Percentiles rank a stretch among this genome's conserved stretches.
Evolutionary conservation across 768 basidiomycete genomes (phyloP).

Genomic region (Mycena crocata): DNA sequence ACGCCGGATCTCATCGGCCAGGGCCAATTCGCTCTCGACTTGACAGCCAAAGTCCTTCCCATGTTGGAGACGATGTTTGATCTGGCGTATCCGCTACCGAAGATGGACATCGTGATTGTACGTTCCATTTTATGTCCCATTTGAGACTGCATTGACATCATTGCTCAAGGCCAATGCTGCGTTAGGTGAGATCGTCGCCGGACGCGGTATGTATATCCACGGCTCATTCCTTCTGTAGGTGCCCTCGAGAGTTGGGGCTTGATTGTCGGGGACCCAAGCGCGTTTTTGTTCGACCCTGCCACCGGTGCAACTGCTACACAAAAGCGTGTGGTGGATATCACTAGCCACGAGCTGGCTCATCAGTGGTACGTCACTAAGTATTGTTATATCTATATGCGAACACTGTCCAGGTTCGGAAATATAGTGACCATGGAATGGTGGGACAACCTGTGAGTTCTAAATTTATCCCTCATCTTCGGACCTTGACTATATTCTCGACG

Average conservation of each 20-base stretch:
- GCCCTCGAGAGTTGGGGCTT: constrained; percentile 81
- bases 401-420: constrained; percentile 62
- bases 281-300: constrained; percentile 68
- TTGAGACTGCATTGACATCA: background rate
- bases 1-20: constrained; percentile 71
- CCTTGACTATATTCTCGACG: background rate
- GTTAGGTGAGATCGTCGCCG: background rate
- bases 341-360: constrained; percentile 71
- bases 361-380: constrained; percentile 47
- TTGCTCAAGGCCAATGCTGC: background rate
- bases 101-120: constrained; percentile 76
- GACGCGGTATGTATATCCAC: background rate
- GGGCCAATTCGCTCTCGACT: constrained; percentile 70
- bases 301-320: constrained; percentile 63
- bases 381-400: background rate
- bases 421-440: constrained; percentile 79
- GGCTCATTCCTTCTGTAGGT: constrained; percentile 55
- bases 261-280: constrained; percentile 74
- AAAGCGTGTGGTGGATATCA: constrained; percentile 66
- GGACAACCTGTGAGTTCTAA: constrained; percentile 57
- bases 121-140: constrained; percentile 55
- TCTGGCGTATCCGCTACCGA: constrained; percentile 80
- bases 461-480: no score
- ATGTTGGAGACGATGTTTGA: constrained; percentile 78
- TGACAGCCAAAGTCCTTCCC: constrained; percentile 69